Evolutionary conservation across 1,284 basidiomycete genomes (phyloP).

Genomic region (Tilletiopsis washingtonensis): DNA sequence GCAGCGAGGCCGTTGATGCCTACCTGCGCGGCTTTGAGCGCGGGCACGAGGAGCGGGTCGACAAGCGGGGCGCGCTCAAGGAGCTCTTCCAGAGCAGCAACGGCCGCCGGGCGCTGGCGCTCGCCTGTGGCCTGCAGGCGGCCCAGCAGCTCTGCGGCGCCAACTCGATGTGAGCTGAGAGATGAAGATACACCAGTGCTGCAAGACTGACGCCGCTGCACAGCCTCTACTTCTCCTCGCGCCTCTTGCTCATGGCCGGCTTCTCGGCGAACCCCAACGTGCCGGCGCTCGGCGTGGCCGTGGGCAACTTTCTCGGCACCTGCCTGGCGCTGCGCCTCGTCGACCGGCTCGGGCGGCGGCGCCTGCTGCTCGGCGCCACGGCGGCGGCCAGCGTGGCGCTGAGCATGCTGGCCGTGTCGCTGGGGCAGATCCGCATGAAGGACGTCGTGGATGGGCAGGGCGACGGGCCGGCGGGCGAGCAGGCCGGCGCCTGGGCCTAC

Average conservation of each 20-base stretch:
- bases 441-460: slow-evolving; percentile 2
- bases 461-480: background rate
- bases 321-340: slow-evolving; percentile 26
- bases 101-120: slow-evolving; percentile 22
- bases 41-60: background rate
- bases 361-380: slow-evolving; percentile 29
- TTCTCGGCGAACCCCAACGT: slow-evolving; percentile 33
- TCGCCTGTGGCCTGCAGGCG: slow-evolving; percentile 20
- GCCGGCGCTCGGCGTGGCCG: slow-evolving; percentile 26
- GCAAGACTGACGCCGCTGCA: too few species aligned
- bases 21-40: background rate
- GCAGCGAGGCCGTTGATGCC: slow-evolving; percentile 13
- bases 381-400: slow-evolving; percentile 18
- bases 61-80: background rate
- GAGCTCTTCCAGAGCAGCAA: slow-evolving; percentile 13
- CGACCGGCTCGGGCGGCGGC: slow-evolving; percentile 27
- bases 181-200: too few species aligned
- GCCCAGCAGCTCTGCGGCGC: slow-evolving; percentile 4
- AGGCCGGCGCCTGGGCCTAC: slow-evolving; percentile 15
- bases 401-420: slow-evolving; percentile 17
- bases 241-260: slow-evolving; percentile 30
- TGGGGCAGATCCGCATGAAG: slow-evolving; percentile 18
- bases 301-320: slow-evolving; percentile 35
- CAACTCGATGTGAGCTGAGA: slow-evolving; percentile 4
- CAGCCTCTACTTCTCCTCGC: slow-evolving; percentile 29